These are phyloP conservation scores for Teunomyces cretensis DNA, from an alignment of 805 yeast genomes.

Conservation along the genomic window DNA sequence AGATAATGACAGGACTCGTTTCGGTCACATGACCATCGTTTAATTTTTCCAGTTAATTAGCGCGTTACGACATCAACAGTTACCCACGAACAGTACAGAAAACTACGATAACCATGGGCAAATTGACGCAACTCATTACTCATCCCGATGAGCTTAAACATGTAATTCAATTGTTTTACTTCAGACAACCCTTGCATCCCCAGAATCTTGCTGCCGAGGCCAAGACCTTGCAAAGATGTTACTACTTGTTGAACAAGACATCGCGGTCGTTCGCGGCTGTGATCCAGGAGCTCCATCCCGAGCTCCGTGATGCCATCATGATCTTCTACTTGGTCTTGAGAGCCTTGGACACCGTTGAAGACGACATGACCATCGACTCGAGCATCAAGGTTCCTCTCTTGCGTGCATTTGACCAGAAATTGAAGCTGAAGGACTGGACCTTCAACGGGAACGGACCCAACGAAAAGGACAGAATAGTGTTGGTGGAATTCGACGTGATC, in stretches of 20 bases:
- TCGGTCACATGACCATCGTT: constrained; percentile 1
- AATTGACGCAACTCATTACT: constrained; percentile 51
- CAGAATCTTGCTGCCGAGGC: constrained; percentile 33
- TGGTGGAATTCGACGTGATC: constrained; percentile 74
- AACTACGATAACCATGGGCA: constrained; percentile 47
- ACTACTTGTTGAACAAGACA: constrained; percentile 61
- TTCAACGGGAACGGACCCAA: constrained; percentile 71
- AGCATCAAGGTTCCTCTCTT: constrained; percentile 71
- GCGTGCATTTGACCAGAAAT: constrained; percentile 62
- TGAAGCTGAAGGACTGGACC: constrained; percentile 72
- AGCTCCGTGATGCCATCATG: constrained; percentile 76
- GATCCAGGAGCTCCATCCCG: constrained; percentile 87
- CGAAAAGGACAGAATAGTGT: constrained; percentile 79
- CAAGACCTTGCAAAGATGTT: constrained; percentile 54
- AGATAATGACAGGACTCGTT: neutral
- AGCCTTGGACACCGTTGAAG: constrained; percentile 94
- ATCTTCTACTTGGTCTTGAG: constrained; percentile 82
- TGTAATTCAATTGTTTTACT: constrained; percentile 55
- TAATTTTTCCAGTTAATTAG: neutral
- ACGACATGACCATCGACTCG: constrained; percentile 85
- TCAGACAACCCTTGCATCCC: constrained; percentile 56
- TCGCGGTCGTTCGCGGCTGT: constrained; percentile 96
- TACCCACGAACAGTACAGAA: neutral
- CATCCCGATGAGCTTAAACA: constrained; percentile 77
- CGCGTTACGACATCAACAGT: neutral